These are phyloP conservation scores for Phytopythium boreale DNA, from an alignment of 352 stramenopile species.

Conservation along the genomic window DNA sequence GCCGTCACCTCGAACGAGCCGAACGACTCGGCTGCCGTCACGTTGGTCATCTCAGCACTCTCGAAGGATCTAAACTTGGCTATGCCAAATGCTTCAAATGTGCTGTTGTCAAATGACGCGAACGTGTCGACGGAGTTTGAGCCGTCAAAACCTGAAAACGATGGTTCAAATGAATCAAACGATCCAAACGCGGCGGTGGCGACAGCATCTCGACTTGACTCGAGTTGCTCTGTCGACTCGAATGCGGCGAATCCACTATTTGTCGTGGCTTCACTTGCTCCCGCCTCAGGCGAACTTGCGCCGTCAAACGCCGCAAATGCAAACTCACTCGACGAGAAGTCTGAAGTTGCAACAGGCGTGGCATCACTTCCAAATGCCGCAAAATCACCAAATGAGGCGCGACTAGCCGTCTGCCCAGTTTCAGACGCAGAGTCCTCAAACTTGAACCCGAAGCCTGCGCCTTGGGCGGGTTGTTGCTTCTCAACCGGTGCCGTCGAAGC, in stretches of 20 bases:
- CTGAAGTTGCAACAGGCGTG: background rate
- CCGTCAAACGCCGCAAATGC: constrained; percentile 13
- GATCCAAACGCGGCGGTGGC: background rate
- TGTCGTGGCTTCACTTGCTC: background rate
- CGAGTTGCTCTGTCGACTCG: background rate
- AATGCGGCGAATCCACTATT: constrained; percentile 5
- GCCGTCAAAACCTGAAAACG: background rate
- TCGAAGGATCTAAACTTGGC: background rate
- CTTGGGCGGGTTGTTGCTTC: background rate
- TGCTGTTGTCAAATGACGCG: background rate
- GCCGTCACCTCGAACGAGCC: background rate
- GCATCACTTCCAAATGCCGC: constrained; percentile 1
- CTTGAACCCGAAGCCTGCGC: background rate
- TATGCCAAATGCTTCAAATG: background rate
- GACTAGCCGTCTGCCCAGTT: background rate
- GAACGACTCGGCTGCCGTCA: background rate
- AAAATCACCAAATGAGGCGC: constrained; percentile 12
- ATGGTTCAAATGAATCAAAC: background rate
- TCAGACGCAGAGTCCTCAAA: background rate
- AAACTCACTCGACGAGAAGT: constrained; percentile 1
- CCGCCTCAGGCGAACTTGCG: background rate
- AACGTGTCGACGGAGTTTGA: background rate
- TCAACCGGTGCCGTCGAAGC: constrained; percentile 8
- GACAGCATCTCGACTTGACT: background rate
- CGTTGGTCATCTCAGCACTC: background rate